Conservation (phyloP, 1,284 basidiomycete species). For the Grifola frondosa region DNA sequence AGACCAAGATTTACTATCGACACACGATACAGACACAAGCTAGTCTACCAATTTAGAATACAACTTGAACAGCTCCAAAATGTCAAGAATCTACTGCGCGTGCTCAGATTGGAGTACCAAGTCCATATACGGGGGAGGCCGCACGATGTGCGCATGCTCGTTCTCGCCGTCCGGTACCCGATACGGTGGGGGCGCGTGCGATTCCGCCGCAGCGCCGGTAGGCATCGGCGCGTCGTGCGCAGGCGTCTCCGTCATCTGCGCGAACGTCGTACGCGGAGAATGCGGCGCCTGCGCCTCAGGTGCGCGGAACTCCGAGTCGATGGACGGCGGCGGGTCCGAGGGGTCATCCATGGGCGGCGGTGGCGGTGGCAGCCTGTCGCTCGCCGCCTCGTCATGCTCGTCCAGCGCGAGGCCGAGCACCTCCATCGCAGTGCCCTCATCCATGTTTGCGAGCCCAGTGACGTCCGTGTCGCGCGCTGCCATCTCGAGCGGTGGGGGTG, state of each 20-base stretch:
- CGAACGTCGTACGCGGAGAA: constrained; percentile 29
- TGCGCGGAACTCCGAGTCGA: constrained; percentile 74
- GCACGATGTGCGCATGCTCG: constrained; percentile 34
- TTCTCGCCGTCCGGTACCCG: constrained; percentile 47
- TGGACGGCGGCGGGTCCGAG: constrained; percentile 78
- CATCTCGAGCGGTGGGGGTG: constrained; percentile 72
- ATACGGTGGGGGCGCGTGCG: constrained; percentile 51
- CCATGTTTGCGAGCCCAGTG: constrained; percentile 59
- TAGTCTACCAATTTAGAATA: too few species aligned
- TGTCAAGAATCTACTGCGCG: too few species aligned
- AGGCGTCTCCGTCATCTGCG: constrained; percentile 10
- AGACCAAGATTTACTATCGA: too few species aligned
- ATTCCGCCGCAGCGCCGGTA: constrained; percentile 17
- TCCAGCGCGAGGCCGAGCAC: constrained; percentile 58
- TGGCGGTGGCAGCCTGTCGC: constrained; percentile 45
- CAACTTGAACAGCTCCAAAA: too few species aligned
- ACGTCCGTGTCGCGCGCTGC: constrained; percentile 65
- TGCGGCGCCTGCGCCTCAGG: constrained; percentile 46
- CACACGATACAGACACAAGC: too few species aligned
- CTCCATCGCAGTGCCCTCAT: constrained; percentile 55
- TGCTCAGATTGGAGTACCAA: constrained; percentile 28
- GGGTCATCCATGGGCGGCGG: constrained; percentile 86
- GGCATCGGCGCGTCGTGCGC: constrained; percentile 5
- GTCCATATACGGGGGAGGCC: constrained; percentile 45
- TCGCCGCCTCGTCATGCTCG: constrained; percentile 37